Evolutionary conservation across 352 stramenopile genomes (phyloP).

Genomic region (Phytophthora sansomeana): DNA sequence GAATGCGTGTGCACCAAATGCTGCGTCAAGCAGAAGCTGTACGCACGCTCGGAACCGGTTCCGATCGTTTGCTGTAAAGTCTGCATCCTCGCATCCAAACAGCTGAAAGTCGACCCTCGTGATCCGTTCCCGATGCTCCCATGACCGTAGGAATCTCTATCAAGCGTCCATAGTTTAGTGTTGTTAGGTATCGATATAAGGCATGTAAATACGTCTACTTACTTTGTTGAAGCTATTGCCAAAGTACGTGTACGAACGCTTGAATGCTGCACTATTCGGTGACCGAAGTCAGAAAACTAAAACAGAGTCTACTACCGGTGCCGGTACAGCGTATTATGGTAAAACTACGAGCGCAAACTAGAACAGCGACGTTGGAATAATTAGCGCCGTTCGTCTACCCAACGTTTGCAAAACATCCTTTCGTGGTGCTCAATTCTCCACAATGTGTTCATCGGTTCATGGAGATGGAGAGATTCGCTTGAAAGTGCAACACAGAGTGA

Average conservation of each 20-base stretch:
- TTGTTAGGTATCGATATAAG: conserved; percentile 26
- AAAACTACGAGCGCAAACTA: too few relatives aligned
- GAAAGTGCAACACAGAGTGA: too few relatives aligned
- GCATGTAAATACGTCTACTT: neutral
- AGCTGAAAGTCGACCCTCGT: conserved; percentile 54
- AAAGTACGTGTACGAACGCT: neutral
- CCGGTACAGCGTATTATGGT: too few relatives aligned
- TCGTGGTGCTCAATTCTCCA: too few relatives aligned
- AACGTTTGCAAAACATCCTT: too few relatives aligned
- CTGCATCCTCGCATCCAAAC: conserved; percentile 52
- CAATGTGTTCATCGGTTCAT: too few relatives aligned
- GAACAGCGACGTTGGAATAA: too few relatives aligned
- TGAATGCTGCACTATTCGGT: too few relatives aligned
- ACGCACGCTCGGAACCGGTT: conserved; percentile 48
- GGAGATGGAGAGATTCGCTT: too few relatives aligned
- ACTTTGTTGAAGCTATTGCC: neutral
- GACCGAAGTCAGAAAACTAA: too few relatives aligned
- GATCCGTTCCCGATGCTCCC: conserved; percentile 60
- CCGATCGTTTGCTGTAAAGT: conserved; percentile 58
- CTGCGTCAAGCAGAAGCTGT: conserved; percentile 56
- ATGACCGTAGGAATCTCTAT: conserved; percentile 11
- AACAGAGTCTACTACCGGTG: too few relatives aligned
- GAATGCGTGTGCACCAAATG: conserved; percentile 57
- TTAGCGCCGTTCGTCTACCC: too few relatives aligned
- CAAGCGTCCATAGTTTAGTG: conserved; percentile 3